Conservation (phyloP, 2,329 filamentous ascomycete genomes). For the Ophiocordyceps sinensis region DNA sequence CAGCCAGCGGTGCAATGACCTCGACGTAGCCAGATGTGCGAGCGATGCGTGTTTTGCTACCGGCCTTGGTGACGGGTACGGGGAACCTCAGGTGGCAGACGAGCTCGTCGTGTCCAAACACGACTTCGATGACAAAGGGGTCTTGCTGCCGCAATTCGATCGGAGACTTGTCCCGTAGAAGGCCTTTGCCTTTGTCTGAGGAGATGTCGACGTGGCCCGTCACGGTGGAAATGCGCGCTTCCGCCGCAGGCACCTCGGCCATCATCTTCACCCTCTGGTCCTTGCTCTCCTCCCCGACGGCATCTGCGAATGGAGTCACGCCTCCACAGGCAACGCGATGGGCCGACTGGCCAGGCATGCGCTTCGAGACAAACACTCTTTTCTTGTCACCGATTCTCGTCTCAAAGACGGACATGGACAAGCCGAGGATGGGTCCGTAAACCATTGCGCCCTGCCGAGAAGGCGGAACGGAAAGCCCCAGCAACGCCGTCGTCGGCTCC, state of each 20-base stretch:
- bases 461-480: constrained; percentile 18
- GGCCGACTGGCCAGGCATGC: constrained; percentile 18
- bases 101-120: constrained; percentile 18
- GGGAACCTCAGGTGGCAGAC: constrained; percentile 24
- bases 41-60: constrained; percentile 24
- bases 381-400: constrained; percentile 13
- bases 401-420: constrained; percentile 16
- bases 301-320: constrained; percentile 8
- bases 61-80: constrained; percentile 20
- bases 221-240: constrained; percentile 17
- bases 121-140: constrained; percentile 25
- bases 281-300: constrained; percentile 5
- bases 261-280: constrained; percentile 12
- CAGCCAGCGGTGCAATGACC: constrained; percentile 21
- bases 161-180: constrained; percentile 22
- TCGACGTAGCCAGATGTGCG: constrained; percentile 30
- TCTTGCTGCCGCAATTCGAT: constrained; percentile 22
- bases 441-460: constrained; percentile 9
- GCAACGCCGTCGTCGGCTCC: constrained; percentile 14
- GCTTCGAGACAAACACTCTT: constrained; percentile 21
- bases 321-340: constrained; percentile 13
- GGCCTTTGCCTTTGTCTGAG: constrained; percentile 16
- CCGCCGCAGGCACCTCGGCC: constrained; percentile 14
- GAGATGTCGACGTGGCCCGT: constrained; percentile 24
- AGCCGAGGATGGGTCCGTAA: constrained; percentile 12